Conservation (phyloP, 2,329 filamentous ascomycete species). For the Ramichloridium luteum region DNA sequence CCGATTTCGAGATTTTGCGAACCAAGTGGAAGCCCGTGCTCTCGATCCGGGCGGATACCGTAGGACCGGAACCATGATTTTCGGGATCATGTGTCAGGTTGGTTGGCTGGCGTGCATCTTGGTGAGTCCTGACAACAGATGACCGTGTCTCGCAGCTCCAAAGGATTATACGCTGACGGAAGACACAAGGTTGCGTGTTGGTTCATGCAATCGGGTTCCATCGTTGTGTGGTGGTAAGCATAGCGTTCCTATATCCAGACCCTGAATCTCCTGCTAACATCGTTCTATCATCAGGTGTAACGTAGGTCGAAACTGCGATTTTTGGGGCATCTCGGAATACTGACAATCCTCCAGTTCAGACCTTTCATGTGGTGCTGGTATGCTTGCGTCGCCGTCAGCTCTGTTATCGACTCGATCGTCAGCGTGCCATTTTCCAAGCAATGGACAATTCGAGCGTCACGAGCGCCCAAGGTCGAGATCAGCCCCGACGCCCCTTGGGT, state of each 20-base stretch:
- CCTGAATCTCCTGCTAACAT: too few relatives aligned
- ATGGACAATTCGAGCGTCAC: constrained; percentile 1
- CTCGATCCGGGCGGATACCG: not conserved
- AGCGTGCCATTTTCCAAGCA: constrained; percentile 1
- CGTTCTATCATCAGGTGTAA: too few relatives aligned
- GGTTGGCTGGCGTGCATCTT: constrained; percentile 1
- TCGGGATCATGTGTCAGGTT: not conserved
- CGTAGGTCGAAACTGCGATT: not conserved
- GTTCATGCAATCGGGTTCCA: constrained; percentile 2
- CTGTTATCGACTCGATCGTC: not conserved
- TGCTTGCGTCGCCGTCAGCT: not conserved
- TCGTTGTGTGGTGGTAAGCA: constrained; percentile 1
- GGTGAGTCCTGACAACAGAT: too few relatives aligned
- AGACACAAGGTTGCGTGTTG: constrained; percentile 2
- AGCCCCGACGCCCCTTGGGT: constrained; percentile 1
- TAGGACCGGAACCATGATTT: not conserved
- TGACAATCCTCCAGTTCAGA: not conserved
- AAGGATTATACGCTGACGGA: not conserved
- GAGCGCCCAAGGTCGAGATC: constrained; percentile 1
- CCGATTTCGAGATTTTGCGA: too few relatives aligned
- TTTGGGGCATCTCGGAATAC: not conserved
- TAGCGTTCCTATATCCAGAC: not conserved
- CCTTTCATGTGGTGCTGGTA: not conserved
- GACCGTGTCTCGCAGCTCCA: too few relatives aligned
- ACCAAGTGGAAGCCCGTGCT: constrained; percentile 1